A percentile compares a stretch with the other conserved stretches of the same genome.
phyloP scores from a whole-genome alignment of 148 eudicot genomes.

The Heliamphora exappendiculata region DNA sequence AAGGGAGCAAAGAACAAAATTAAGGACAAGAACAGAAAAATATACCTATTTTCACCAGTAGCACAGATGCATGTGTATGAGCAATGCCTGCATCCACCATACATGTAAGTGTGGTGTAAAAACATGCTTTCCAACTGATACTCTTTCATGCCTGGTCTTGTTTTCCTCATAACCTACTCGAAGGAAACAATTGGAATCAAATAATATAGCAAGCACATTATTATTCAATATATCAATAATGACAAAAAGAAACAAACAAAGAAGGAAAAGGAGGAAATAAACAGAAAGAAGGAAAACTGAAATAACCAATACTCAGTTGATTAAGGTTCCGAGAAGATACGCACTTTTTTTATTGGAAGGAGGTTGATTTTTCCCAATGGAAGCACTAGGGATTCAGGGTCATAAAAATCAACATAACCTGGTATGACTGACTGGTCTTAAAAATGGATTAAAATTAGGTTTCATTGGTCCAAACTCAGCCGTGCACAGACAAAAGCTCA shows the following conservation, averaged over 20 bases:
- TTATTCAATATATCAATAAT: neutral
- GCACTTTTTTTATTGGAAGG: neutral
- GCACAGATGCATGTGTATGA: conserved; percentile 99
- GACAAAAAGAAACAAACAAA: neutral
- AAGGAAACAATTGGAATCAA: conserved; percentile 7
- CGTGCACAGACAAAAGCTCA: neutral
- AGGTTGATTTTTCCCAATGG: neutral
- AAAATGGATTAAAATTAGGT: neutral
- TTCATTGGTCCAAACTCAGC: neutral
- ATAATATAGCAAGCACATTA: neutral
- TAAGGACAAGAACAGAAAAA: neutral
- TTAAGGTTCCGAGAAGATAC: neutral
- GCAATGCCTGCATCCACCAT: conserved; percentile 95
- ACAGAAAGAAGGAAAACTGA: neutral
- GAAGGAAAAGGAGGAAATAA: neutral
- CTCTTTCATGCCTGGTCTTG: conserved; percentile 85
- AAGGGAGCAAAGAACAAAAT: neutral
- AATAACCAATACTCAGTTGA: neutral
- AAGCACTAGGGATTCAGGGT: neutral
- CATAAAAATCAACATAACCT: neutral
- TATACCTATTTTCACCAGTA: conserved; percentile 80
- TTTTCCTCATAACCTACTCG: conserved; percentile 75
- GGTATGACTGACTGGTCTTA: neutral
- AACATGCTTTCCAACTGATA: conserved; percentile 93
- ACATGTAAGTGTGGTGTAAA: conserved; percentile 86